Base-by-base conservation (phyloP, 495 filamentous ascomycete genomes). In the Penicillium egyptiacum region DNA sequence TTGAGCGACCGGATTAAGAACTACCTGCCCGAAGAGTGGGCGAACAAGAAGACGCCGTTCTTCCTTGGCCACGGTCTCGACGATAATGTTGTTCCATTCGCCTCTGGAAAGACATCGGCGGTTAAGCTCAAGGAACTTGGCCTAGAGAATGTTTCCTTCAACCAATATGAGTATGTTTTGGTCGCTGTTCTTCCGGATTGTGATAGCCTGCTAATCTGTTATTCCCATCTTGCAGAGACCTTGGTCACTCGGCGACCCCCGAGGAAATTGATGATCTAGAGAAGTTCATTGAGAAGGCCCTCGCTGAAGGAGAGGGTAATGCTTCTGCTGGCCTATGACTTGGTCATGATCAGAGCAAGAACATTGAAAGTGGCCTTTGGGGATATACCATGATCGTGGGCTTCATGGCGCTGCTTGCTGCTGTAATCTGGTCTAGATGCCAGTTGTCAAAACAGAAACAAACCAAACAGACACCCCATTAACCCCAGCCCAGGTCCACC, bases 211-310 rank as follows among this genome's bases (percentile, higher is more conserved):
- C 65, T 75, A 17, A 70, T 51, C 14, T 20, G 37, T 31, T 39
- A 39, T 39, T 39, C n/a, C 35, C n/a, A 20, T 20, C 16, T 22
- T 53, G 37, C 52, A 90, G 87, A 35, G 78, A 80, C 2, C 81
- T 97, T 58, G 74, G 72, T 7, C 93, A 98, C 70, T 87, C 84
- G 22, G 94, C 94, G 1, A 83, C 86, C 66, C 81, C 82, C 5
- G 70, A 85, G 56, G 93, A 98, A 76, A 86, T 98, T 54, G 81
- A 91, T 56, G 87, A 96, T 61, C 72, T 97, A 33, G 91, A 96
- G 74, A 75, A 73, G 22, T 98, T 89, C 76, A 62, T 98, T 39
- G 74, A 77, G 19, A 75, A 84, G 61, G 72, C 73, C 19, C 71
- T 96, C 44, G 87, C 79, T 62, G 58, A 90, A 68, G 59, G 83